Percentiles rank a stretch among this genome's conserved stretches.
These are phyloP conservation scores for Penicillium dipodomyicola DNA, from an alignment of 495 filamentous ascomycete genomes.

Conservation along the genomic window DNA sequence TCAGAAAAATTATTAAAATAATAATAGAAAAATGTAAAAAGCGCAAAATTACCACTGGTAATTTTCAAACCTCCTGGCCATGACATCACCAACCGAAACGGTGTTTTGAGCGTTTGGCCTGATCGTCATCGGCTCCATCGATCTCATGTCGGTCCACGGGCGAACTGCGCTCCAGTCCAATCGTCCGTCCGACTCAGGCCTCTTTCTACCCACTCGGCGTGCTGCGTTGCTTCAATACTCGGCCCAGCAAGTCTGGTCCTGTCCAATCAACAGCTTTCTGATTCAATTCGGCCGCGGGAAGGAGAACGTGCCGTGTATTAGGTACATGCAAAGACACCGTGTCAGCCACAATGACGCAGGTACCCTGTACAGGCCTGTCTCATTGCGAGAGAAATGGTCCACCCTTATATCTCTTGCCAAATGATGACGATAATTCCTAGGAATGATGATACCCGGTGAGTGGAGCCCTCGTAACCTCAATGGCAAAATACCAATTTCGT, in stretches of 20 bases:
- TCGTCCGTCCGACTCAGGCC: conserved; percentile 19
- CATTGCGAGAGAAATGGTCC: conserved; percentile 14
- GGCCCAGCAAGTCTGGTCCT: conserved; percentile 5
- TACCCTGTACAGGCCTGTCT: conserved; percentile 21
- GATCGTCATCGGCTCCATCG: conserved; percentile 45
- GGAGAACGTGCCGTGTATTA: conserved; percentile 13
- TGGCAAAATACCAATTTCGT: conserved; percentile 15
- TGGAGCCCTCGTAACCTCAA: conserved; percentile 27
- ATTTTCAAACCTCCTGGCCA: conserved; percentile 22
- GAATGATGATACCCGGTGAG: conserved; percentile 36
- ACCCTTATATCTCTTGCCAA: conserved; percentile 21
- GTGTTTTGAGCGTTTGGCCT: conserved; percentile 33
- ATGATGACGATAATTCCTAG: conserved; percentile 47
- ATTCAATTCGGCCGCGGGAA: background rate
- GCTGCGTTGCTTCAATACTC: conserved; percentile 25
- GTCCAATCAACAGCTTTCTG: conserved; percentile 18
- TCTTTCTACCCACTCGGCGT: conserved; percentile 30
- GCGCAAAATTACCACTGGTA: conserved; percentile 14
- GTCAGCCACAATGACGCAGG: conserved; percentile 23
- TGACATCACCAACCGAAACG: conserved; percentile 39
- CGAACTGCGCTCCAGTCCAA: conserved; percentile 29
- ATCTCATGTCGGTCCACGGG: conserved; percentile 38
- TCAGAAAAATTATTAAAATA: background rate
- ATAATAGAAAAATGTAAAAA: background rate
- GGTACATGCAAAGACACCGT: conserved; percentile 17